Evolutionary conservation across 2,329 filamentous ascomycete genomes (phyloP).

Genomic region (Balansia obtecta): DNA sequence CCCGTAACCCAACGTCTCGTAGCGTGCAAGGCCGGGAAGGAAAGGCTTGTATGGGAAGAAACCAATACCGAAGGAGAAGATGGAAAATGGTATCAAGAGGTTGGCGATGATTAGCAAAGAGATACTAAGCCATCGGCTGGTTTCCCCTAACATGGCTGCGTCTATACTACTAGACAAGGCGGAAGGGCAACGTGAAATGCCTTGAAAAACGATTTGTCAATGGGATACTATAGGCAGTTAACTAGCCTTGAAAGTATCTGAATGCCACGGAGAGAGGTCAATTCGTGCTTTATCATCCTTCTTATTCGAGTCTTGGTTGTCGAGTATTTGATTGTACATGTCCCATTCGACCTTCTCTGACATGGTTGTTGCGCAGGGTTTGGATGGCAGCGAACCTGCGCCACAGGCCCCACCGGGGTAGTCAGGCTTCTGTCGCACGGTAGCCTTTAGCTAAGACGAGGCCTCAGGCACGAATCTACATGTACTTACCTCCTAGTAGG

Average conservation of each 20-base stretch:
- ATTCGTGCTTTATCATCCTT: neutral
- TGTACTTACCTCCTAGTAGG: too few species aligned
- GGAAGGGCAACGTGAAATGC: neutral
- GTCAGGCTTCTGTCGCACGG: too few species aligned
- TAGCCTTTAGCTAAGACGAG: too few species aligned
- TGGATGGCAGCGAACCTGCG: neutral
- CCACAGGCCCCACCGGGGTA: neutral
- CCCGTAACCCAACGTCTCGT: slow-evolving; percentile 43
- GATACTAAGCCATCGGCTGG: slow-evolving; percentile 18
- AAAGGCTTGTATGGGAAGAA: slow-evolving; percentile 99
- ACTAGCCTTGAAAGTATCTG: neutral
- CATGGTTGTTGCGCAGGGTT: neutral
- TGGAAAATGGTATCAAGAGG: slow-evolving; percentile 60
- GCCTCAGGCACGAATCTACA: too few species aligned
- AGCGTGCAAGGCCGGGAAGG: slow-evolving; percentile 68
- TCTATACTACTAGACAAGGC: neutral
- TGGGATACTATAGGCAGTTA: neutral
- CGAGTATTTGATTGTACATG: neutral
- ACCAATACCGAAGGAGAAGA: slow-evolving; percentile 68
- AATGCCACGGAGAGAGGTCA: neutral
- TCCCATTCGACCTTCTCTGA: neutral
- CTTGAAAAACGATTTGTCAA: neutral
- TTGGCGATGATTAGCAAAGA: slow-evolving; percentile 55
- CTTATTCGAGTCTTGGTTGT: neutral
- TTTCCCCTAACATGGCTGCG: slow-evolving; percentile 14